These are phyloP conservation scores for Corymbia maculata DNA, from an alignment of 345 rosid species.

Conservation along the genomic window DNA sequence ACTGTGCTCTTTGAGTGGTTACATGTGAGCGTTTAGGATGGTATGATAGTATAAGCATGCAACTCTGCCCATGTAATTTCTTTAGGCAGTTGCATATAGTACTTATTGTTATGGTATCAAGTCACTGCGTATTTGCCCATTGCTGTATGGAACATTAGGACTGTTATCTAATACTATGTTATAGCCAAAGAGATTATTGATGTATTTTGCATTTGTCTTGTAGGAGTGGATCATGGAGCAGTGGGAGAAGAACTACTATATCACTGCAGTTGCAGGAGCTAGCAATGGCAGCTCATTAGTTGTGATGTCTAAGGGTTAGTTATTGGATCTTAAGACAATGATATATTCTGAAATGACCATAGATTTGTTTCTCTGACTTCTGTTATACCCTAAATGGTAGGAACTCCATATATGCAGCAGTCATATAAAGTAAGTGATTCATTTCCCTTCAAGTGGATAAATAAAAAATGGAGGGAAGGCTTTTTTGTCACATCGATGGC, in stretches of 20 bases:
- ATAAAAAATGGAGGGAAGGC: conserved; percentile 95
- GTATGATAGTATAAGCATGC: not conserved
- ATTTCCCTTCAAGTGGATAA: conserved; percentile 97
- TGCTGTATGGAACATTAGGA: not conserved
- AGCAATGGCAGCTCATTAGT: conserved; percentile 81
- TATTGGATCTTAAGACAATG: not conserved
- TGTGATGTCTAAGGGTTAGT: conserved; percentile 94
- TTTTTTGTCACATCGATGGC: conserved; percentile 93
- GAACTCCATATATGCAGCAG: conserved; percentile 89
- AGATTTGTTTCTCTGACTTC: not conserved
- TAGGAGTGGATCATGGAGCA: conserved; percentile 99
- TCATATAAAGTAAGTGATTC: conserved; percentile 96
- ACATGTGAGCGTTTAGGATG: not conserved
- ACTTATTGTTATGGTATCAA: not conserved
- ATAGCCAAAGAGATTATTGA: not conserved
- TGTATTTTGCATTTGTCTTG: not conserved
- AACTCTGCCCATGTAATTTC: not conserved
- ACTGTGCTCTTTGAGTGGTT: not conserved
- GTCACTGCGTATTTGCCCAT: not conserved
- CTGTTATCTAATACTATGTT: not conserved
- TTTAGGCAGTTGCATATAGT: not conserved
- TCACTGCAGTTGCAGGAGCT: conserved; percentile 93
- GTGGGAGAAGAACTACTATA: conserved; percentile 93
- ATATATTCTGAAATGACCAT: not conserved
- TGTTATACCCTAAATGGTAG: conserved; percentile 24